Evolutionary conservation across 495 filamentous ascomycete species (phyloP).

Genomic region (Rhypophila decipiens): DNA sequence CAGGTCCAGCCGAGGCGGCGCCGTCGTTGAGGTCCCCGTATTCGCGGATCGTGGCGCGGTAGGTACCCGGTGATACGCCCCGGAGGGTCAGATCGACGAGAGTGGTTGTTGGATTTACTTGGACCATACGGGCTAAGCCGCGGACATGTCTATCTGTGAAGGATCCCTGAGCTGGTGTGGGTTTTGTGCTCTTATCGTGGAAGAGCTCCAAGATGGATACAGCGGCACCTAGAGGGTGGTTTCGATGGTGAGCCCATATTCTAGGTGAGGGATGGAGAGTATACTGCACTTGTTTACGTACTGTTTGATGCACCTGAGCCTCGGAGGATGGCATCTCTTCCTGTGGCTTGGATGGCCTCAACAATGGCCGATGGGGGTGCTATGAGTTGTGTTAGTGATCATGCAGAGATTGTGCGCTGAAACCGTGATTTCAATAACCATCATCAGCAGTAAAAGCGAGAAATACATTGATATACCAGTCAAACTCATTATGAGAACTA

Average conservation of each 20-base stretch:
- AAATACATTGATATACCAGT: background rate
- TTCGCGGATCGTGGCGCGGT: conserved; percentile 74
- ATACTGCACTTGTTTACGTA: no score
- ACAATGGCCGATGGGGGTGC: conserved; percentile 86
- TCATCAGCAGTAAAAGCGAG: background rate
- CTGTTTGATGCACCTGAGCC: conserved; percentile 81
- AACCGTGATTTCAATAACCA: conserved; percentile 3
- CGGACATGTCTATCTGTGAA: conserved; percentile 47
- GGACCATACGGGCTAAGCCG: conserved; percentile 74
- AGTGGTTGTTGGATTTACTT: conserved; percentile 67
- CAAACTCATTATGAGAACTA: background rate
- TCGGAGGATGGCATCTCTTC: conserved; percentile 88
- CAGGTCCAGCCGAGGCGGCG: conserved; percentile 68
- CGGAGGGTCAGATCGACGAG: conserved; percentile 83
- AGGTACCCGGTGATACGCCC: conserved; percentile 74
- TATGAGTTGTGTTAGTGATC: conserved; percentile 20
- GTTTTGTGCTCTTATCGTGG: conserved; percentile 33
- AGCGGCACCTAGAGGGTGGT: conserved; percentile 60
- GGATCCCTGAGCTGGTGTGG: conserved; percentile 19
- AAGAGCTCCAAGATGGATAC: conserved; percentile 97
- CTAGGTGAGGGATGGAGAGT: no score
- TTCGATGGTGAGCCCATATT: no score
- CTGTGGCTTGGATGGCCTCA: conserved; percentile 78
- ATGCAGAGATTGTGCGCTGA: no score
- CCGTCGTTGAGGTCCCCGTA: conserved; percentile 87